phyloP scores from a whole-genome alignment of 1,139 yeast species.

The Blastobotrys apis region DNA sequence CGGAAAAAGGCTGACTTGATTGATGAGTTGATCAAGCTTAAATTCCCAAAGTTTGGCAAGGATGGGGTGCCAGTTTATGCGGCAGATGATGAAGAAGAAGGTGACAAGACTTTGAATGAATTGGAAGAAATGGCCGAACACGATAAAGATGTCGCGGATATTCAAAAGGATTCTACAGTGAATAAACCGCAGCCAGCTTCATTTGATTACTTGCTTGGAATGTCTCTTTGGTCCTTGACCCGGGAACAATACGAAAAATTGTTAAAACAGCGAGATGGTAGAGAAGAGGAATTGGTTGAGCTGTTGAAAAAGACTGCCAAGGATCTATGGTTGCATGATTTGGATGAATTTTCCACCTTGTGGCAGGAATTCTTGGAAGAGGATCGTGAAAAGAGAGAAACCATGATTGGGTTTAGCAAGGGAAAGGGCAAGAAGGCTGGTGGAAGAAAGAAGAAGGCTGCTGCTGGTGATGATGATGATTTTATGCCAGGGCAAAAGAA shows the following conservation, averaged over 20 bases:
- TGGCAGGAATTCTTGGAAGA: constrained; percentile 63
- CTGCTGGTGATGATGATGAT: constrained; percentile 25
- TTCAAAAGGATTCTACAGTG: constrained; percentile 38
- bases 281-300: constrained; percentile 65
- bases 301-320: constrained; percentile 71
- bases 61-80: constrained; percentile 52
- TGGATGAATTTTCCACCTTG: constrained; percentile 62
- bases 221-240: constrained; percentile 93
- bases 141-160: constrained; percentile 36
- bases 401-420: background rate
- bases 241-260: constrained; percentile 80
- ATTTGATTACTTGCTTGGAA: constrained; percentile 52
- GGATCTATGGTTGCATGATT: constrained; percentile 82
- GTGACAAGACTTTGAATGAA: constrained; percentile 37
- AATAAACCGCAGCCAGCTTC: constrained; percentile 33
- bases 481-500: constrained; percentile 18
- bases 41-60: constrained; percentile 74
- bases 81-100: constrained; percentile 33
- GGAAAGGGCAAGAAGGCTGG: constrained; percentile 19
- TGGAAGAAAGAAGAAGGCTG: constrained; percentile 13
- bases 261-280: constrained; percentile 63
- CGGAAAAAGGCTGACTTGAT: constrained; percentile 65
- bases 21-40: constrained; percentile 53
- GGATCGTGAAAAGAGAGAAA: constrained; percentile 44
- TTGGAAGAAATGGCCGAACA: constrained; percentile 32